Base-by-base conservation (phyloP, 2,329 filamentous ascomycete genomes). In the Colletotrichum limetticola region DNA sequence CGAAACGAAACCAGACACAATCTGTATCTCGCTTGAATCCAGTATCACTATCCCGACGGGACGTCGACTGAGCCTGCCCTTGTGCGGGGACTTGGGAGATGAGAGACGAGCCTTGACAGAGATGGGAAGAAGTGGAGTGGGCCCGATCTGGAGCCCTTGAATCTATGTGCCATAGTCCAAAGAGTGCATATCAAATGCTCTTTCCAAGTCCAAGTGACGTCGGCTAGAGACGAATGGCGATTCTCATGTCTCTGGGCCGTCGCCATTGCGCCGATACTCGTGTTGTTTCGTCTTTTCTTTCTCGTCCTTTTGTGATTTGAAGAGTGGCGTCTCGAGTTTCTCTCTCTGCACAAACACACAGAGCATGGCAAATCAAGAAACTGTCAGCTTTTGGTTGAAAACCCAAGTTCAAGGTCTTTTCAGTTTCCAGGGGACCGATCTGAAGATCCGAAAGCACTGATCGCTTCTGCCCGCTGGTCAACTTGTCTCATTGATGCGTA, bases 1-100 rank as follows among this genome's bases (percentile, higher is more conserved):
- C 37, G 49, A 68, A 35, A 69, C 30, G 49, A 68, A 26, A 64
- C 52, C 66, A 68, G 57, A 63, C 66, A 66, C 64, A 35, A 12
- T 14, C 53, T 49, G 42, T 49, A 49, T 49, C 19, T 49, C 42
- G 19, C 42, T 49, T 49, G 19, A 49, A n/a, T n/a, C 3, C 19
- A 49, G 28, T 37, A 5, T 49, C 49, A 56, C 26, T 30, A 66
- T 56, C 46, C 62, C 68, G 55, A 66, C 57, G 56, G 53, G 24
- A 24, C 42, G 59, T 66, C 53, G 32, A 42, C 42, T 9, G 49
- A 26, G 28, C 49, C 28, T 56, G 28, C 30, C 35, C 19, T 19
- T 42, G 57, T 57, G 28, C 55, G 16, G 26, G n/a, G 46, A 22
- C 59, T 30, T 26, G 37, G 37, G 37, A 19, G 37, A 42, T 42